A percentile compares a stretch with the other conserved stretches of the same genome.
phyloP scores from a whole-genome alignment of 257 asterid species.

The Primulina huaijiensis region DNA sequence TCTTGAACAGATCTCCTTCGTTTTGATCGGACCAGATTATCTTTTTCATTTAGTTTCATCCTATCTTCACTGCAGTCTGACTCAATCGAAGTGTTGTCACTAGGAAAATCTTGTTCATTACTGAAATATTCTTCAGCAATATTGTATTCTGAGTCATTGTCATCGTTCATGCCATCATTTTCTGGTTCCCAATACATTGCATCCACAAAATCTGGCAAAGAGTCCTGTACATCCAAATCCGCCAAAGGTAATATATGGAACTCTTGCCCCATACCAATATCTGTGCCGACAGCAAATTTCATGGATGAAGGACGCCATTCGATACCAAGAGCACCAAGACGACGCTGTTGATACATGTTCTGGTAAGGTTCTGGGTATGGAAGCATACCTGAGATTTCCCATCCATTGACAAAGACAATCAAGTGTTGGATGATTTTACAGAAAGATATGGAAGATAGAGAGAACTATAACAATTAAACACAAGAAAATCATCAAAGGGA shows the following conservation, averaged over 20 bases:
- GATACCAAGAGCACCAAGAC: slow-evolving; percentile 80
- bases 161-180: slow-evolving; percentile 72
- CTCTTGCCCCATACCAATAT: slow-evolving; percentile 72
- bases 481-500: slow-evolving; percentile 9
- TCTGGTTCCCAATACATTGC: slow-evolving; percentile 94
- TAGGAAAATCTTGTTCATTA: slow-evolving; percentile 52
- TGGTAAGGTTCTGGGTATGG: slow-evolving; percentile 99
- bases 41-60: slow-evolving; percentile 42
- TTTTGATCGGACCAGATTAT: slow-evolving; percentile 65
- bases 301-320: slow-evolving; percentile 93
- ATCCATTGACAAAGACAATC: slow-evolving; percentile 22
- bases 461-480: neutral
- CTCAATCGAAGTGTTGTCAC: slow-evolving; percentile 55
- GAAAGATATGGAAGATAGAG: slow-evolving; percentile 22
- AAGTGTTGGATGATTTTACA: slow-evolving; percentile 22
- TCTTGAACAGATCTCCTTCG: slow-evolving; percentile 60
- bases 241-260: slow-evolving; percentile 76
- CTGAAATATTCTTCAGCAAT: slow-evolving; percentile 62
- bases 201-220: slow-evolving; percentile 77
- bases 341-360: slow-evolving; percentile 77
- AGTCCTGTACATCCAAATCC: slow-evolving; percentile 80
- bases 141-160: slow-evolving; percentile 88
- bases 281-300: slow-evolving; percentile 86
- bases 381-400: slow-evolving; percentile 71
- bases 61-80: slow-evolving; percentile 56